phyloP scores from a whole-genome alignment of 1,284 basidiomycete genomes.

The Marasmius sp. region DNA sequence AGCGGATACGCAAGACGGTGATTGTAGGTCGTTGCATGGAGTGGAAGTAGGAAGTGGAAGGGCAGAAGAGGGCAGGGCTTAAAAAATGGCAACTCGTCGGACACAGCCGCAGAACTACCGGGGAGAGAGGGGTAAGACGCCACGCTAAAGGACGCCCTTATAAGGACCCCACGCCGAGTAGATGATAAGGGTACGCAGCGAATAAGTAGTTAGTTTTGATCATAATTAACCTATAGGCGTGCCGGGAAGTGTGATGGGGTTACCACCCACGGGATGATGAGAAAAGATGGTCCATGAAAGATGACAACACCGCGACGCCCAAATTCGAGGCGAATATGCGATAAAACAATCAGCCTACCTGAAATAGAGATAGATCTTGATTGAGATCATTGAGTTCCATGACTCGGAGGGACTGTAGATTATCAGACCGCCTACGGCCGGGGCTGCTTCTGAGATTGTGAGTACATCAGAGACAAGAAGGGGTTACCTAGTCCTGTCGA shows the following conservation, averaged over 20 bases:
- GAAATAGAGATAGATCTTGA: too few relatives aligned
- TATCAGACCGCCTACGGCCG: too few relatives aligned
- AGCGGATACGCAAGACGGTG: constrained; percentile 40
- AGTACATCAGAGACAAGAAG: too few relatives aligned
- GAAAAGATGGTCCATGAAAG: not conserved
- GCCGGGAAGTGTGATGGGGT: constrained; percentile 8
- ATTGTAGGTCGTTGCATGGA: constrained; percentile 44
- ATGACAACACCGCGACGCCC: not conserved
- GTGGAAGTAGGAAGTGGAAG: constrained; percentile 5
- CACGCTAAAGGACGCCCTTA: constrained; percentile 13
- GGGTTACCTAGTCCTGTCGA: too few relatives aligned
- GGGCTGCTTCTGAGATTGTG: too few relatives aligned
- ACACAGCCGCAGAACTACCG: not conserved
- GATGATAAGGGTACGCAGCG: constrained; percentile 8
- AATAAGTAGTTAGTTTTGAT: not conserved
- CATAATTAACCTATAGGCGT: constrained; percentile 13
- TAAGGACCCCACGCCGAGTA: constrained; percentile 4
- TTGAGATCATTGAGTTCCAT: too few relatives aligned
- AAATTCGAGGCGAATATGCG: too few relatives aligned
- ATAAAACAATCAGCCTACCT: too few relatives aligned
- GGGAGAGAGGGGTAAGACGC: constrained; percentile 11
- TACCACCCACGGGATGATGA: constrained; percentile 9
- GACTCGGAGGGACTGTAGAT: too few relatives aligned
- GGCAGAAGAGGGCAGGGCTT: constrained; percentile 9
- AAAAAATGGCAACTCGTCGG: not conserved